Conservation (phyloP, 371 early-diverging fungal species). For the Apophysomyces variabilis region DNA sequence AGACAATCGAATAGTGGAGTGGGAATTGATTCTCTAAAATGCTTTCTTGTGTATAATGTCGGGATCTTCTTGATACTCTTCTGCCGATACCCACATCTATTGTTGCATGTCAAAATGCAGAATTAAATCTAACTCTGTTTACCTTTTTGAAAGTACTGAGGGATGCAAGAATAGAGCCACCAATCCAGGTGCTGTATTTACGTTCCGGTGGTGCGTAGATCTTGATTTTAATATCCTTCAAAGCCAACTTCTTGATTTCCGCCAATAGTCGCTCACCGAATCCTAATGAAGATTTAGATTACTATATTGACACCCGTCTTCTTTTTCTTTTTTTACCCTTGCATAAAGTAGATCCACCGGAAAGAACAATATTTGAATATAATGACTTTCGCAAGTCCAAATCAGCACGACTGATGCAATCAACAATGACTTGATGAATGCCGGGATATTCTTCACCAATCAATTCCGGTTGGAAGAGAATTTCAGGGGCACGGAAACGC, state of each 20-base stretch:
- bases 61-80: constrained; percentile 87
- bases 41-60: constrained; percentile 82
- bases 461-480: constrained; percentile 90
- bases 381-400: constrained; percentile 88
- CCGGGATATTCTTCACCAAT: constrained; percentile 90
- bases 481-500: constrained; percentile 86
- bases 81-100: constrained; percentile 85
- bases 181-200: constrained; percentile 98
- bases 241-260: constrained; percentile 84
- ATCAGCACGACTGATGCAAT: constrained; percentile 90
- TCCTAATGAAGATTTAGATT: constrained; percentile 47
- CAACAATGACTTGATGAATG: constrained; percentile 87
- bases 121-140: not conserved
- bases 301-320: not conserved
- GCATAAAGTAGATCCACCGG: constrained; percentile 91
- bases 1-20: not conserved
- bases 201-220: constrained; percentile 97
- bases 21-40: constrained; percentile 51
- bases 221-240: constrained; percentile 92
- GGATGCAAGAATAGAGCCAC: constrained; percentile 93
- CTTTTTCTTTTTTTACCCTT: constrained; percentile 24
- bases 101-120: no score
- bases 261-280: constrained; percentile 92
- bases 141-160: constrained; percentile 59
- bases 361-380: constrained; percentile 89